phyloP scores from a whole-genome alignment of 441 rosid genomes.

The Metrosideros polymorpha region DNA sequence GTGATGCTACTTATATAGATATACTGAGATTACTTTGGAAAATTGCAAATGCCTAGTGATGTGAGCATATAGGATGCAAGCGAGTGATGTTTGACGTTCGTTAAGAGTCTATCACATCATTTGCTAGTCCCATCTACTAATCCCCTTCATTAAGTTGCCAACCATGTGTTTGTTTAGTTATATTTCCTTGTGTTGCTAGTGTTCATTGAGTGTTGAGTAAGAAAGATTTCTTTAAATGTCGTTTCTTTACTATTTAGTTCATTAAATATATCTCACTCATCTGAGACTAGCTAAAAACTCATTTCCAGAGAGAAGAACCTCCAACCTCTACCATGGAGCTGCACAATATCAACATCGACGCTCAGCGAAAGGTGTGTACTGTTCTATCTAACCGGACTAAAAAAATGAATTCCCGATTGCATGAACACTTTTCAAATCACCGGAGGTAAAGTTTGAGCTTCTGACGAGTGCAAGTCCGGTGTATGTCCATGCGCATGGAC shows the following conservation, averaged over 20 bases:
- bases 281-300: not conserved
- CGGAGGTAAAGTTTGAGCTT: not conserved
- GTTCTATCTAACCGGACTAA: not conserved
- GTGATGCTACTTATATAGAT: not conserved
- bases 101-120: not conserved
- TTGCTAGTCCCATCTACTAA: not conserved
- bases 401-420: not conserved
- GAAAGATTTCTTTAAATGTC: not conserved
- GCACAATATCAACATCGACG: not conserved
- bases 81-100: not conserved
- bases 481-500: not conserved
- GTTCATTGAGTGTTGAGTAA: not conserved
- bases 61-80: not conserved
- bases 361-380: not conserved
- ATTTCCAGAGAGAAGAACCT: not conserved
- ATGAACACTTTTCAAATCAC: not conserved
- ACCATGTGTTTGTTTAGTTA: not conserved
- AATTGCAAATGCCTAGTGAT: not conserved
- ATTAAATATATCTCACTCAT: not conserved
- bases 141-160: not conserved
- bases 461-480: not conserved
- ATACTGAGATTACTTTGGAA: not conserved
- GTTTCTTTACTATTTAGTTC: not conserved
- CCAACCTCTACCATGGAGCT: not conserved
- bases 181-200: not conserved